Evolutionary conservation across 2,329 filamentous ascomycete species (phyloP).

Genomic region (Arthroderma sp.): DNA sequence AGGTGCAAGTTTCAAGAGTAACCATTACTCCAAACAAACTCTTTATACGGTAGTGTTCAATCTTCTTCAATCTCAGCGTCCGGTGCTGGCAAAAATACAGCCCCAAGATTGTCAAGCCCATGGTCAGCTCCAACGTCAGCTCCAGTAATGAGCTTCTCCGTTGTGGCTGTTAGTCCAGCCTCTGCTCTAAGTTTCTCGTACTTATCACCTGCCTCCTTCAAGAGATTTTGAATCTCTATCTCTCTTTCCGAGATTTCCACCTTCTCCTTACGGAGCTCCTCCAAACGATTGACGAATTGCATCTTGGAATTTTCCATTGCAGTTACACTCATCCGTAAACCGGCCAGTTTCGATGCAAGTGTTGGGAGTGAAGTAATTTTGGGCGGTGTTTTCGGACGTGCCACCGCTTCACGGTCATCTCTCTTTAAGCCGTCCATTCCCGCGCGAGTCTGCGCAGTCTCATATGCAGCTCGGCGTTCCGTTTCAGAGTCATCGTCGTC

Average conservation of each 20-base stretch:
- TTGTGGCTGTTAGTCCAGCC: constrained; percentile 22
- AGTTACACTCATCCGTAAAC: constrained; percentile 50
- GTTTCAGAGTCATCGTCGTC: constrained; percentile 53
- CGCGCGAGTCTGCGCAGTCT: constrained; percentile 70
- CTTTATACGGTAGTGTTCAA: not conserved
- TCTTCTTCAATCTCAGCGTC: not conserved
- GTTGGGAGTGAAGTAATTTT: constrained; percentile 68
- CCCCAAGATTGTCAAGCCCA: constrained; percentile 30
- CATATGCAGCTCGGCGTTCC: constrained; percentile 64
- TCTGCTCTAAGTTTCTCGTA: constrained; percentile 48
- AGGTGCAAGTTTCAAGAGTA: not conserved
- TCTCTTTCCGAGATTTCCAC: constrained; percentile 57
- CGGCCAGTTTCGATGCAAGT: constrained; percentile 53
- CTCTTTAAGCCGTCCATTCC: constrained; percentile 61
- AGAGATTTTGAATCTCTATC: constrained; percentile 63
- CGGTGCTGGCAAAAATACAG: constrained; percentile 1
- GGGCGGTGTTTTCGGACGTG: constrained; percentile 49
- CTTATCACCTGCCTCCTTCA: constrained; percentile 68
- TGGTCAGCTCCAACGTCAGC: constrained; percentile 23
- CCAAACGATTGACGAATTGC: constrained; percentile 50
- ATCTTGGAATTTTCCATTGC: constrained; percentile 53
- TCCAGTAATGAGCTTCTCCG: constrained; percentile 18
- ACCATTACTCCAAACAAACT: not conserved
- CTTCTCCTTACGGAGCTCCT: constrained; percentile 57
- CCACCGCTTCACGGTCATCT: constrained; percentile 25